Base-by-base conservation (phyloP, 2,329 filamentous ascomycete species). In the Apiospora sp. region DNA sequence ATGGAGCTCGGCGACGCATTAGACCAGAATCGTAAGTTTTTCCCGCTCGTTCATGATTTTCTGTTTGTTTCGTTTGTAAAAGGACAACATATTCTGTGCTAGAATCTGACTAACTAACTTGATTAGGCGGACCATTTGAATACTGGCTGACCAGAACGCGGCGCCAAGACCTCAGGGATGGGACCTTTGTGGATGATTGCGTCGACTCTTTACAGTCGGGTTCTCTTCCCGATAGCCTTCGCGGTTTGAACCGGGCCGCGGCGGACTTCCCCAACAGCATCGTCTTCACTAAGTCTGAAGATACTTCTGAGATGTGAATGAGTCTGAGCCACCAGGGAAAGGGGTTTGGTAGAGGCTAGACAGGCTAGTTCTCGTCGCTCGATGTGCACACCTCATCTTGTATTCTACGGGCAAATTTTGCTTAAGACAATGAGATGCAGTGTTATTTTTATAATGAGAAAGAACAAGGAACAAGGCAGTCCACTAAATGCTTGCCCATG, bases 101-200 rank as follows among this genome's bases (percentile, higher is more conserved):
- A n/a, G 0, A 64, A n/a, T 49, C 13, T 70, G 19, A 24, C 34
- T 73, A 27, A 67, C 41, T 41, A 34, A 61, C 22, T 46, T 67
- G 46, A 16, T 61, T 46, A 84, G 83, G 82, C 7, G 85, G 85
- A 0, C 84, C 85, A 0, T 86, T 87, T 72, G 82, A 85, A 77
- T 85, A 87, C 76, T 87, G 85, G 85, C 79, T 86, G n/a, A 81
- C 82, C 13, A 80, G 82, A 49, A 85, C 84, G 6, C 82, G 83
- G 58, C 76, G 76, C 5, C 82, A 84, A 72, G 81, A 83, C 27
- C 75, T 84, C 13, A 77, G 80, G 0, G 80, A 84, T 70, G 71
- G 75, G 1, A 73, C 74, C 4, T 68, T 83, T 44, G 81, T 86
- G 8, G 82, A 83, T 34, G 78, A 83, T 24, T 81, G 80, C 48